Conservation (phyloP, 2,329 filamentous ascomycete species). For the Neodidymelliopsis sp. region DNA sequence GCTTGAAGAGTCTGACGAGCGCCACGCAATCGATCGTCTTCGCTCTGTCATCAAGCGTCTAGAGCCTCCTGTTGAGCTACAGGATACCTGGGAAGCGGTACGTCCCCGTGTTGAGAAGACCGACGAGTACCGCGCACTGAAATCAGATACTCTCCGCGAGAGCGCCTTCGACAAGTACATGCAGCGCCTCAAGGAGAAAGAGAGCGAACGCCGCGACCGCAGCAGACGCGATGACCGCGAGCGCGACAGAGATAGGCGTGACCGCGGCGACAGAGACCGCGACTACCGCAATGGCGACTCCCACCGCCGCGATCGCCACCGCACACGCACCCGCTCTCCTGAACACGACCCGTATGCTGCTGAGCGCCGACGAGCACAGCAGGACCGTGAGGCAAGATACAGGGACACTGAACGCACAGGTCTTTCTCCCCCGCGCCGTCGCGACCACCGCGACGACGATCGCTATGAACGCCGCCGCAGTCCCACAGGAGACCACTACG, state of each 20-base stretch:
- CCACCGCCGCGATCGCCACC: slow-evolving; percentile 46
- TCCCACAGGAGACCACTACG: slow-evolving; percentile 72
- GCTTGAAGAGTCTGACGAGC: slow-evolving; percentile 82
- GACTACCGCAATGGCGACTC: slow-evolving; percentile 51
- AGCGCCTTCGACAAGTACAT: slow-evolving; percentile 91
- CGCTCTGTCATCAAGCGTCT: slow-evolving; percentile 88
- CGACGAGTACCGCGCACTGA: slow-evolving; percentile 83
- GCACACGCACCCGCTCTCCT: slow-evolving; percentile 81
- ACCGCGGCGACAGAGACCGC: slow-evolving; percentile 50
- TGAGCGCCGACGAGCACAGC: slow-evolving; percentile 90
- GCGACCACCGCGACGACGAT: slow-evolving; percentile 51
- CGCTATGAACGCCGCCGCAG: slow-evolving; percentile 61
- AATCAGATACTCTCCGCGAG: slow-evolving; percentile 81
- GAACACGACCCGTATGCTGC: slow-evolving; percentile 95
- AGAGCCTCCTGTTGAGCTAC: slow-evolving; percentile 78
- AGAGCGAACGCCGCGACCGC: slow-evolving; percentile 66
- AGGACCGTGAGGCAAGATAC: slow-evolving; percentile 92
- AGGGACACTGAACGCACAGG: slow-evolving; percentile 78
- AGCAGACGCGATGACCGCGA: slow-evolving; percentile 54
- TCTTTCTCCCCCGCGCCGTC: slow-evolving; percentile 59
- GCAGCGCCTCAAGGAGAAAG: slow-evolving; percentile 87
- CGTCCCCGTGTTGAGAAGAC: slow-evolving; percentile 78
- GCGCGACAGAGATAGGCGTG: slow-evolving; percentile 51
- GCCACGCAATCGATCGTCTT: slow-evolving; percentile 82
- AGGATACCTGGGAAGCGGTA: slow-evolving; percentile 90